These are phyloP conservation scores for Phytophthora meadii DNA, from an alignment of 352 stramenopile genomes.

Conservation along the genomic window DNA sequence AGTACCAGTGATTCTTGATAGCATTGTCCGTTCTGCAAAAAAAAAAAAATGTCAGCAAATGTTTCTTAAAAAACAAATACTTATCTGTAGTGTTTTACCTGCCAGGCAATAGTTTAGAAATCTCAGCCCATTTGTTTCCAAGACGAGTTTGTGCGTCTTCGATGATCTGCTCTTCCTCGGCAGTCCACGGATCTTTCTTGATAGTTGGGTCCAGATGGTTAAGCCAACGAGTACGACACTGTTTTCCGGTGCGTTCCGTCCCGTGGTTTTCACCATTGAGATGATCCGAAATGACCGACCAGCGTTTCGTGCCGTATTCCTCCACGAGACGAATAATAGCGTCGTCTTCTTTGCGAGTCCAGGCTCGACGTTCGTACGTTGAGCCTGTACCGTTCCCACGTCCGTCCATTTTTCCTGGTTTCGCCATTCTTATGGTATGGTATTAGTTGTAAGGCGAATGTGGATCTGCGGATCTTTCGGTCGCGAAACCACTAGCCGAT, in stretches of 20 bases:
- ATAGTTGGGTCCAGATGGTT: slow-evolving; percentile 88
- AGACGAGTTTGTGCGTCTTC: slow-evolving; percentile 89
- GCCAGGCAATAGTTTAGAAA: slow-evolving; percentile 96
- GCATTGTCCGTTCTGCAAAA: slow-evolving; percentile 80
- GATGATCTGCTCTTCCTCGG: slow-evolving; percentile 92
- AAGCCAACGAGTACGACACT: slow-evolving; percentile 84
- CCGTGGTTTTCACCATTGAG: slow-evolving; percentile 87
- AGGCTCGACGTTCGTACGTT: slow-evolving; percentile 84
- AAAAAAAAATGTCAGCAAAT: not conserved
- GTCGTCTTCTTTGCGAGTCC: slow-evolving; percentile 88
- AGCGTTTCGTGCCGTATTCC: slow-evolving; percentile 88
- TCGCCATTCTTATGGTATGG: slow-evolving; percentile 49
- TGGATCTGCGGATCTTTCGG: slow-evolving; percentile 44
- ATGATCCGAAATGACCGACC: slow-evolving; percentile 89
- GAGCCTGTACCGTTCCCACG: slow-evolving; percentile 41
- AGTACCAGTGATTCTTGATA: slow-evolving; percentile 94
- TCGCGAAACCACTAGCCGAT: slow-evolving; percentile 28
- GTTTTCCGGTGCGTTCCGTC: slow-evolving; percentile 85
- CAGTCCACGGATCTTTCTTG: slow-evolving; percentile 89
- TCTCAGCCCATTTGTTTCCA: slow-evolving; percentile 98
- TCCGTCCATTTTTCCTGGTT: slow-evolving; percentile 62
- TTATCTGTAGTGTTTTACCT: slow-evolving; percentile 36
- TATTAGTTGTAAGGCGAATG: slow-evolving; percentile 16
- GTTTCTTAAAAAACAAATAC: not conserved
- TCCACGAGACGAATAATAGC: slow-evolving; percentile 86